Conservation (phyloP, 176 grass and related monocot species). For the Aegilops tauschii region DNA sequence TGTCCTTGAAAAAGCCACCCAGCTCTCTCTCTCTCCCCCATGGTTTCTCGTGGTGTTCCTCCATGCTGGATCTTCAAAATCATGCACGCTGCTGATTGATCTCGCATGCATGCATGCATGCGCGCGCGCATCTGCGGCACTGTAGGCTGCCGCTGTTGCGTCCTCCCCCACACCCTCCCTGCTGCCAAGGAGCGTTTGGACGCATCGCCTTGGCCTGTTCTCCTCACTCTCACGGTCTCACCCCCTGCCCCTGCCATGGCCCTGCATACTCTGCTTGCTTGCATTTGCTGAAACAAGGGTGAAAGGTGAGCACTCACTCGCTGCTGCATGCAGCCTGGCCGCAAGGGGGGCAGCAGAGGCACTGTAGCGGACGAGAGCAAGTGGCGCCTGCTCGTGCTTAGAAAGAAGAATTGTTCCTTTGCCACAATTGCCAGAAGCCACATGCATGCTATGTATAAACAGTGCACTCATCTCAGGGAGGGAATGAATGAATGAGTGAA, state of each 20-base stretch:
- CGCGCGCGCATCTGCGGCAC: background rate
- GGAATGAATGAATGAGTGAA: background rate
- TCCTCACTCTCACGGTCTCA: background rate
- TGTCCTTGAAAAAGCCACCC: slow-evolving; percentile 44
- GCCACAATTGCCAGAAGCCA: slow-evolving; percentile 11
- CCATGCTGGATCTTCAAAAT: background rate
- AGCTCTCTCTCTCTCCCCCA: background rate
- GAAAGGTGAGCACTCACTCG: slow-evolving; percentile 5
- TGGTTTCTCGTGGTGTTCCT: background rate
- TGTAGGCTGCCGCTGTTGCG: background rate
- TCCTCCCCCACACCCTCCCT: slow-evolving; percentile 13
- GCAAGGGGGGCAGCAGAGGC: background rate
- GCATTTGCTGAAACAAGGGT: slow-evolving; percentile 19
- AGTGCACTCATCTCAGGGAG: background rate
- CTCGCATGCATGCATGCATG: background rate
- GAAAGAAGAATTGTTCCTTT: slow-evolving; percentile 26
- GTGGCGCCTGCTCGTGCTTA: slow-evolving; percentile 1
- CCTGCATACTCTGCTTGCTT: slow-evolving; percentile 8
- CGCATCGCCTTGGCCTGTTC: slow-evolving; percentile 18
- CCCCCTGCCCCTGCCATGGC: background rate
- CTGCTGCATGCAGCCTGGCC: background rate
- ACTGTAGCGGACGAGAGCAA: slow-evolving; percentile 1
- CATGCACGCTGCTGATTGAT: slow-evolving; percentile 13
- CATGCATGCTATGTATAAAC: background rate
- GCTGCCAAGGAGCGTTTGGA: slow-evolving; percentile 27